Percentiles rank a stretch among this genome's conserved stretches.
Conservation (phyloP, 768 basidiomycete species). For the Pleurotus salmoneostramineus region DNA sequence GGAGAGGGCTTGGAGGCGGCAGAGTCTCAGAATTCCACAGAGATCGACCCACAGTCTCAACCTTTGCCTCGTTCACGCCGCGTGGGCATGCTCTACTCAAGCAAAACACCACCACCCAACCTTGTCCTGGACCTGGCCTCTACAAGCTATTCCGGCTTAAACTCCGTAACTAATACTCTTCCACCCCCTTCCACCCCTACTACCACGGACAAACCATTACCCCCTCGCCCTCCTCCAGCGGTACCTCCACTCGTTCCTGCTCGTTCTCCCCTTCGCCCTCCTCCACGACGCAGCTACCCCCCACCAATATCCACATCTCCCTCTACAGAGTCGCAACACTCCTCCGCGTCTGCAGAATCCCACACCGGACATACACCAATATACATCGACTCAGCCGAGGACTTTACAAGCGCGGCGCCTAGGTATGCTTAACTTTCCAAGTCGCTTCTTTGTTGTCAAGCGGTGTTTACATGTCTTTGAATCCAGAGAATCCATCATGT, state of each 20-base stretch:
- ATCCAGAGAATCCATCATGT: conserved; percentile 4
- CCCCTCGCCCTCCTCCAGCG: conserved; percentile 2
- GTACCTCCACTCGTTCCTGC: conserved; percentile 16
- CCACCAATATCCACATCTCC: conserved; percentile 14
- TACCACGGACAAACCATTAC: not conserved
- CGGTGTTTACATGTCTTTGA: not conserved
- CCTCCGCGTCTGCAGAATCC: conserved; percentile 2
- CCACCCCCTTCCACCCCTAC: conserved; percentile 2
- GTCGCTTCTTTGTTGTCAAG: not conserved
- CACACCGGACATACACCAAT: conserved; percentile 17
- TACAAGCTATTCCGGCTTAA: conserved; percentile 4
- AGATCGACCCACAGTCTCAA: conserved; percentile 6
- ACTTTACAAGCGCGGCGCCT: conserved; percentile 4
- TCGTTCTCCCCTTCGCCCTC: conserved; percentile 21
- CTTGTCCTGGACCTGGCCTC: conserved; percentile 6
- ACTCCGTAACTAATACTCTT: not conserved
- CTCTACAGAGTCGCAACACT: not conserved
- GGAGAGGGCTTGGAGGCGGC: not conserved
- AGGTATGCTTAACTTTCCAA: not conserved
- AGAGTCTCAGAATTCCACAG: not conserved
- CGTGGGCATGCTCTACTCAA: conserved; percentile 5
- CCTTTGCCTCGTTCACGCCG: conserved; percentile 7
- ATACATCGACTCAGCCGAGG: not conserved
- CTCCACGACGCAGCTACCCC: conserved; percentile 12
- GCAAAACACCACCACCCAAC: not conserved